Percentiles rank a stretch among this genome's conserved stretches.
Conservation (phyloP, 202 grass and related monocot species). For the Setaria viridis region DNA sequence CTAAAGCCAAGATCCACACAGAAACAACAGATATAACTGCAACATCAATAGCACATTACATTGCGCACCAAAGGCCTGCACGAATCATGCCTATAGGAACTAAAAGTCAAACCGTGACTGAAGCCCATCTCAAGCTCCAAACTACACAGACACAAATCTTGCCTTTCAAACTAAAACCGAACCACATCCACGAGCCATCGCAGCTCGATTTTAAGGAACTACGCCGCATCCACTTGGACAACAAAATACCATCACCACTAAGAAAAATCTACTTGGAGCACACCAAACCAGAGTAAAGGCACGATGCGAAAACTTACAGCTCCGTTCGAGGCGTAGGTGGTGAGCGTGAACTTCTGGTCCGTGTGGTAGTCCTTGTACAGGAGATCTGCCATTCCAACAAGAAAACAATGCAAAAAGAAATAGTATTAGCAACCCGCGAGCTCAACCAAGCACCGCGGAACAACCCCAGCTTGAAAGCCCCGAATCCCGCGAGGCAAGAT, state of each 20-base stretch:
- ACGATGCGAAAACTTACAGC: slow-evolving; percentile 56
- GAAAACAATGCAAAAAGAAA: neutral
- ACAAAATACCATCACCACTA: neutral
- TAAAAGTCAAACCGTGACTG: neutral
- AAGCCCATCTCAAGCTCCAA: neutral
- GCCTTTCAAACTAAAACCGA: neutral
- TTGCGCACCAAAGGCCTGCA: neutral
- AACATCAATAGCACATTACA: neutral
- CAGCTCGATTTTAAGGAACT: neutral
- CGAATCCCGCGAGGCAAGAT: neutral
- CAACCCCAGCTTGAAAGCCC: slow-evolving; percentile 26
- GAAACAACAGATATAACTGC: neutral
- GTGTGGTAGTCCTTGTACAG: slow-evolving; percentile 88
- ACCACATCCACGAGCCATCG: neutral
- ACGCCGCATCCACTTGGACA: neutral
- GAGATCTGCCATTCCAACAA: slow-evolving; percentile 56
- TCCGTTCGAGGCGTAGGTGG: slow-evolving; percentile 72
- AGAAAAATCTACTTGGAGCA: neutral
- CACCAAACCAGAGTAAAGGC: neutral
- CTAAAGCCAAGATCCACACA: neutral
- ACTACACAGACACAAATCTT: neutral
- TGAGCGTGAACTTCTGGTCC: slow-evolving; percentile 79
- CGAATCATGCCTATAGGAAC: neutral
- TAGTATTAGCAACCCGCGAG: slow-evolving; percentile 21
- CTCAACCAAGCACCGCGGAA: slow-evolving; percentile 10